Conservation (phyloP, 1,139 yeast genomes). For the Yamadazyma diddensiae region DNA sequence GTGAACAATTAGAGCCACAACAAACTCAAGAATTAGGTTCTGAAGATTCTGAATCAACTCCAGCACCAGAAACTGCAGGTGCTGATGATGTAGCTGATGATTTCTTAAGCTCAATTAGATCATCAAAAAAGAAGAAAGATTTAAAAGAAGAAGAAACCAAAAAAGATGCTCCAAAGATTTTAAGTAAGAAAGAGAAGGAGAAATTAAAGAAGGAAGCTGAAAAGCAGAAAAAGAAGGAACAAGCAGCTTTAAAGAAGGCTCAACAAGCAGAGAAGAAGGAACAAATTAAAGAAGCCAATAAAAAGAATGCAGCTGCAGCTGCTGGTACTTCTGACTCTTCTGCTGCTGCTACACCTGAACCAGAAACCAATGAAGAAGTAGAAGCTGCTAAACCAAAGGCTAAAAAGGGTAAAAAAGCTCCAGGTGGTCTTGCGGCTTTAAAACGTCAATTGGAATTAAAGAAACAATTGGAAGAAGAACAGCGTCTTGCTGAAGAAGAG, state of each 20-base stretch:
- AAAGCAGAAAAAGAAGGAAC: conserved; percentile 89
- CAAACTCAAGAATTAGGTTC: conserved; percentile 31
- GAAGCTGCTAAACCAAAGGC: conserved; percentile 27
- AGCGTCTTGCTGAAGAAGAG: conserved; percentile 60
- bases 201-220: conserved; percentile 96
- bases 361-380: conserved; percentile 27
- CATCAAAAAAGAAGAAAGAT: conserved; percentile 74
- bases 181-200: conserved; percentile 96
- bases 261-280: conserved; percentile 60
- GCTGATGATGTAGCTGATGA: conserved; percentile 56
- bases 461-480: conserved; percentile 79
- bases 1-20: no score
- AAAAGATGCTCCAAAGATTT: conserved; percentile 58
- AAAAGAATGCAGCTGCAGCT: conserved; percentile 52
- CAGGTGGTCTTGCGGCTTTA: conserved; percentile 79
- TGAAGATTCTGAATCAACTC: conserved; percentile 5
- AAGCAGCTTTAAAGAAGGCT: conserved; percentile 79
- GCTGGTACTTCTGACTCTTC: conserved; percentile 33
- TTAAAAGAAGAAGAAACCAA: conserved; percentile 49
- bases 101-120: conserved; percentile 79
- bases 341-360: conserved; percentile 32
- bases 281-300: conserved; percentile 63
- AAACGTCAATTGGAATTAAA: conserved; percentile 83
- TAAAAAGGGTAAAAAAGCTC: conserved; percentile 65
- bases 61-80: conserved; percentile 26